A percentile compares a stretch with the other conserved stretches of the same genome.
Conservation (phyloP, 768 basidiomycete species). For the Vararia minispora region DNA sequence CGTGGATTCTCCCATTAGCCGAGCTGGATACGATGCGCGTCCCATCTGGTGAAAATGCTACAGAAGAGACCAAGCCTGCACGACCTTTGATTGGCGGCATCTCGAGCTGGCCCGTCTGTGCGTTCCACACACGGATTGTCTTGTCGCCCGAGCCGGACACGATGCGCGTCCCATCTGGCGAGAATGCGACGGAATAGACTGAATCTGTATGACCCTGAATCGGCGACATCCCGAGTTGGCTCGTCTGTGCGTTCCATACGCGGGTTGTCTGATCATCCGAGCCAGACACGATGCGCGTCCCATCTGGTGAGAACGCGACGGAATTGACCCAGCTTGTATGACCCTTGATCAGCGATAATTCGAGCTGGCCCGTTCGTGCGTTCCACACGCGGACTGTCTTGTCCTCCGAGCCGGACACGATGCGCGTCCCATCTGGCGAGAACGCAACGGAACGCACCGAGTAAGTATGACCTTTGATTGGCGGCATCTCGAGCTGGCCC, state of each 20-base stretch:
- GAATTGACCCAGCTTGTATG: background rate
- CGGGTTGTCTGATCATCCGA: slow-evolving; percentile 36
- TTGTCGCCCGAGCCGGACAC: slow-evolving; percentile 3
- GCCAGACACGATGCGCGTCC: slow-evolving; percentile 15
- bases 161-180: slow-evolving; percentile 2
- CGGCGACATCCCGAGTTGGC: slow-evolving; percentile 16
- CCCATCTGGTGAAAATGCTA: slow-evolving; percentile 1
- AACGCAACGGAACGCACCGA: slow-evolving; percentile 5
- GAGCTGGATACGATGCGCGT: slow-evolving; percentile 4
- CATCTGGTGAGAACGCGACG: slow-evolving; percentile 2
- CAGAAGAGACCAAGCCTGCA: background rate
- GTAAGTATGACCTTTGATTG: slow-evolving; percentile 6
- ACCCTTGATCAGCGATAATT: background rate
- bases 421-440: slow-evolving; percentile 11
- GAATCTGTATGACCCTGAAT: slow-evolving; percentile 37
- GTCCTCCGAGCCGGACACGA: slow-evolving; percentile 7
- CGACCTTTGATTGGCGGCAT: background rate
- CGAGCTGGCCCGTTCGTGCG: background rate
- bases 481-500: slow-evolving; percentile 3
- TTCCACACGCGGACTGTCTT: slow-evolving; percentile 7
- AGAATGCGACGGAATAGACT: slow-evolving; percentile 26
- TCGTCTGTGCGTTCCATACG: slow-evolving; percentile 33
- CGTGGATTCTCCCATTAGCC: background rate
- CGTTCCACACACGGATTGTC: slow-evolving; percentile 7
- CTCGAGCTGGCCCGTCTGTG: background rate